phyloP scores from a whole-genome alignment of 768 basidiomycete species.

The Boletellus ananas region DNA sequence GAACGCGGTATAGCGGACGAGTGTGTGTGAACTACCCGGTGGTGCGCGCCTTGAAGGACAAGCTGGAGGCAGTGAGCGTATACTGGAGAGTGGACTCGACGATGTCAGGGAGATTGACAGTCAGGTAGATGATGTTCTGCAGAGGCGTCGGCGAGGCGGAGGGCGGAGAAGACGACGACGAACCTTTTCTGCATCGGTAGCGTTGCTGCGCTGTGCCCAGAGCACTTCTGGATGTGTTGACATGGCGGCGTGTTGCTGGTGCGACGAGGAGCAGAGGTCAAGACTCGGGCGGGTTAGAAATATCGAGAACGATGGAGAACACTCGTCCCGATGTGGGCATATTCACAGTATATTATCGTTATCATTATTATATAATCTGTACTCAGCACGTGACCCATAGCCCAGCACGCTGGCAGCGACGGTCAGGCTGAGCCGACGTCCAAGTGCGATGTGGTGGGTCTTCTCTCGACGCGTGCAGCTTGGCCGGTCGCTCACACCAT shows the following conservation, averaged over 20 bases:
- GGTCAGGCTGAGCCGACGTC: neutral
- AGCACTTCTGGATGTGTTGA: conserved; percentile 77
- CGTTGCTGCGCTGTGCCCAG: conserved; percentile 92
- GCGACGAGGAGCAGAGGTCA: conserved; percentile 5
- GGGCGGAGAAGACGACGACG: conserved; percentile 1
- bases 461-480: neutral
- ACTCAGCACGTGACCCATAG: conserved; percentile 18
- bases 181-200: conserved; percentile 63
- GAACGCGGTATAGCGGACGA: neutral
- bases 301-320: conserved; percentile 32
- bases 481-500: neutral
- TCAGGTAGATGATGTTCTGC: conserved; percentile 85
- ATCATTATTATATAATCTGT: conserved; percentile 4
- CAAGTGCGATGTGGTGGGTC: conserved; percentile 52
- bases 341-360: no score
- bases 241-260: conserved; percentile 30
- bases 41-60: conserved; percentile 64
- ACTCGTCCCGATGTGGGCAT: conserved; percentile 16
- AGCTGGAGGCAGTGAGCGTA: conserved; percentile 49
- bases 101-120: conserved; percentile 80
- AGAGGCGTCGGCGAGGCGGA: neutral
- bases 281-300: conserved; percentile 22
- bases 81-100: conserved; percentile 53
- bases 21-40: conserved; percentile 46
- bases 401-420: neutral